A percentile compares a stretch with the other conserved stretches of the same genome.
phyloP scores from a whole-genome alignment of 345 rosid genomes.

The Citrus cavaleriei region DNA sequence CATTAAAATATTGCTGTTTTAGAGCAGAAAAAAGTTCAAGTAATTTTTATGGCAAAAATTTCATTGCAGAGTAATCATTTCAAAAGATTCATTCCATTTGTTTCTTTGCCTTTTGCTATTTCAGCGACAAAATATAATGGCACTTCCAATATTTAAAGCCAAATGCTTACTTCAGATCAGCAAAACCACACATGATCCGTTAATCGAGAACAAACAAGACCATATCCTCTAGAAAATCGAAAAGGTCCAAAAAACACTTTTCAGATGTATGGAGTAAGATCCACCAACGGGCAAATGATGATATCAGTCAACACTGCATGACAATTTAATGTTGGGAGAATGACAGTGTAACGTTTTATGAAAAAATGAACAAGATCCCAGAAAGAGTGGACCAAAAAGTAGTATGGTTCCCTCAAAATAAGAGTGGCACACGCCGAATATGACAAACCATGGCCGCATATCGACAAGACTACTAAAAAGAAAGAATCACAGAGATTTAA shows the following conservation, averaged over 20 bases:
- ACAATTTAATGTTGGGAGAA: not conserved
- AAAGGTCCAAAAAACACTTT: not conserved
- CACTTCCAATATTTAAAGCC: not conserved
- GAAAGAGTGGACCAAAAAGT: not conserved
- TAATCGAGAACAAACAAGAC: not conserved
- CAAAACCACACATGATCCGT: not conserved
- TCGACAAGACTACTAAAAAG: not conserved
- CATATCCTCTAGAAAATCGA: not conserved
- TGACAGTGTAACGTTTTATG: not conserved
- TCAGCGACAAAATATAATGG: not conserved
- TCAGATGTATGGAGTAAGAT: not conserved
- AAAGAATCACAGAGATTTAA: not conserved
- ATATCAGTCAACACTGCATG: not conserved
- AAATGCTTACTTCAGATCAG: not conserved
- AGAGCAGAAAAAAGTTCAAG: not conserved
- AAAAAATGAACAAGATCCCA: conserved; percentile 13
- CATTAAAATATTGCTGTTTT: not conserved
- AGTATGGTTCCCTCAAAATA: not conserved
- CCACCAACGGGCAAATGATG: not conserved
- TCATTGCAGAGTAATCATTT: not conserved
- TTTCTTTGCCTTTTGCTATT: not conserved
- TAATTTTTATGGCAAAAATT: not conserved
- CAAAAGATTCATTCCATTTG: not conserved
- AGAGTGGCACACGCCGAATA: not conserved
- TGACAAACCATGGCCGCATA: not conserved